Evolutionary conservation across 371 early-diverging fungal species (phyloP), one percentile per base, ranked within the genome.

Genomic region (Lichtheimia ramosa): DNA sequence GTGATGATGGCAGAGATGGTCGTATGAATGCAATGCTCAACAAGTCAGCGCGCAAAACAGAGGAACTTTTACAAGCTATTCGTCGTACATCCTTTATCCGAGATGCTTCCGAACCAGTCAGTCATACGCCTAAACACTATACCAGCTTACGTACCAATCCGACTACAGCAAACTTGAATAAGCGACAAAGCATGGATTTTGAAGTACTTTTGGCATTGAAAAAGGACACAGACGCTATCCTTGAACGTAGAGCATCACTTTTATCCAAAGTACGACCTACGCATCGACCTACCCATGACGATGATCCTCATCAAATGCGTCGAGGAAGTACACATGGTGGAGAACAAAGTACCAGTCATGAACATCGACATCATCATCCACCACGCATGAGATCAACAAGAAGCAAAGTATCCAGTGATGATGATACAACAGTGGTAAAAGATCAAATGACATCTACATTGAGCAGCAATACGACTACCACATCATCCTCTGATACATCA

Each of bases 191-290:
- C 20, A 20, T 59, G 41, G 64, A 59, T 43, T 7, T 64, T 18
- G 59, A 59, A 13, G 59, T 46, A 6, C 43, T 64, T 48, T 21
- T 64, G 39, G 59, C 59, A 5, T 56, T 64, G 21, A 51, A 53
- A 18, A 57, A 48, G 14, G 64, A 59, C 23, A 59, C 46, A n/a
- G 64, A 64, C 50, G 59, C 54, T 4, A n/a, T 52, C n/a, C 15
- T 63, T n/a, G 63, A 63, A 43, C 54, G 64, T 13, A 54, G 64
- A 40, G 23, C 40, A 15, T 59, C 59, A 6, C n/a, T 64, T 3
- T 43, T 55, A 8, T 46, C 46, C n/a, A 64, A 64, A 34, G 40
- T n/a, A 21, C 63, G 63, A 8, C 48, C 58, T 3, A 54, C 39
- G 43, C 39, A 52, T 28, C 23, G 56, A 39, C 51, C 50, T 14